Base-by-base conservation (phyloP, 352 stramenopile genomes). In the Thraustochytrium sp. region DNA sequence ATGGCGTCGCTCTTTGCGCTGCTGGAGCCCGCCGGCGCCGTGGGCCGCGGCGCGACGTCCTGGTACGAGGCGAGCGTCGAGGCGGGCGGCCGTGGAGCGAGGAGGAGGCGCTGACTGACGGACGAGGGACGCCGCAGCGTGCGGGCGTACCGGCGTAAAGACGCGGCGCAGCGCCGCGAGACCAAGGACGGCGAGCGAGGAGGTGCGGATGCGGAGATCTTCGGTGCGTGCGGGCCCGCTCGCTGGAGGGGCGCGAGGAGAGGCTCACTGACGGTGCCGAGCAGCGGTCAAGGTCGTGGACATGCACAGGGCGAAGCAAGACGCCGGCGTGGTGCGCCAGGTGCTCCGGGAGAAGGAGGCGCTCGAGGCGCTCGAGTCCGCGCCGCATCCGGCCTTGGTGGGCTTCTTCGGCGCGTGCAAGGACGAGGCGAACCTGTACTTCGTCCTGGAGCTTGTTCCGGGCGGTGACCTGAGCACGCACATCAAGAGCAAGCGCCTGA, bases 281-380 rank as follows among this genome's bases (percentile, higher is more conserved):
- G 0, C 29, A 72, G 48, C 40, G 18, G 37, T 80, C 44, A 46
- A 61, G 34, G 42, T 18, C 48, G 38, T 61, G 16, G 51, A 64
- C 38, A 46, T 80, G 23, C 21, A 34, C 40, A 11, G 37, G 13
- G 68, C 68, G 31, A 9, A 13, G 38, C 18, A 61, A 72, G 51
- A 80, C 31, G 68, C 68, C 1, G 18, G 13, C 21, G 42, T 80
- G 37, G 53, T 80, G 3, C 26, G 38, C 18, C 46, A 80, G 53
- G 68, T 80, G 3, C n/a, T 55, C n/a, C 68, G 68, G 4, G 68
- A 80, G 31, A 61, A 72, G 36, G 68, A 61, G n/a, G 26, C 51
- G 21, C 51, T 80, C 23, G 68, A 80, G 37, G 51, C 46, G 13
- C 68, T 80, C 36, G 11, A 8, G 8, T 0, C 1, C 18, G n/a